Percentiles rank a stretch among this genome's conserved stretches.
These are phyloP conservation scores for Sindora glabra DNA, from an alignment of 306 rosid species.

Conservation along the genomic window DNA sequence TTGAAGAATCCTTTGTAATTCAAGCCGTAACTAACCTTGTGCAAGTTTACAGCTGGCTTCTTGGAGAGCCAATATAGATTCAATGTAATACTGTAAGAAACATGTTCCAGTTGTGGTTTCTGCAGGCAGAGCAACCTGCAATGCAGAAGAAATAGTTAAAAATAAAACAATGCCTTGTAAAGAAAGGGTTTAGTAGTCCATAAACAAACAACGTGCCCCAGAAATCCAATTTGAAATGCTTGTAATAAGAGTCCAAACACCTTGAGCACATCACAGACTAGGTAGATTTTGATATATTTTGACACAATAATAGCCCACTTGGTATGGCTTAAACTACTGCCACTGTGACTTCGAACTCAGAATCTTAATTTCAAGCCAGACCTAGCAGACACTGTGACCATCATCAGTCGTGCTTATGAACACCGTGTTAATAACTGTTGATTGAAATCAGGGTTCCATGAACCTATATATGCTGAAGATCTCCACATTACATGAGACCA, in stretches of 20 bases:
- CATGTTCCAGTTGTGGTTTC: conserved; percentile 72
- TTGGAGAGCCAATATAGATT: conserved; percentile 80
- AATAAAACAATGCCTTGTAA: background rate
- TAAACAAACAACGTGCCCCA: no score
- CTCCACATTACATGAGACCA: background rate
- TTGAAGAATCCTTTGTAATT: no score
- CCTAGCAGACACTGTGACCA: no score
- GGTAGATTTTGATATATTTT: background rate
- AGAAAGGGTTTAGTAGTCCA: no score
- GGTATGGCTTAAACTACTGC: no score
- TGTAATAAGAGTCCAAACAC: no score
- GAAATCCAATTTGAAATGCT: no score
- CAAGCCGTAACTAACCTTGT: conserved; percentile 54
- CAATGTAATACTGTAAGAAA: conserved; percentile 76
- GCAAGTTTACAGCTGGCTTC: conserved; percentile 52
- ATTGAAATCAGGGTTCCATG: background rate
- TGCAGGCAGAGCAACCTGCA: conserved; percentile 92
- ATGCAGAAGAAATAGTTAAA: conserved; percentile 10
- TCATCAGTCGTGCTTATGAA: no score
- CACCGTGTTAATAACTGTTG: no score
- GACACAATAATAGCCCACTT: background rate
- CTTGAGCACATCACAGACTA: background rate
- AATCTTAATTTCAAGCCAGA: no score
- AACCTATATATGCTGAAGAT: background rate
- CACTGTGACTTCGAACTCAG: no score